A percentile compares a stretch with the other conserved stretches of the same genome.
Evolutionary conservation across 2,329 filamentous ascomycete species (phyloP).

Genomic region (Aspergillus arachidicola): DNA sequence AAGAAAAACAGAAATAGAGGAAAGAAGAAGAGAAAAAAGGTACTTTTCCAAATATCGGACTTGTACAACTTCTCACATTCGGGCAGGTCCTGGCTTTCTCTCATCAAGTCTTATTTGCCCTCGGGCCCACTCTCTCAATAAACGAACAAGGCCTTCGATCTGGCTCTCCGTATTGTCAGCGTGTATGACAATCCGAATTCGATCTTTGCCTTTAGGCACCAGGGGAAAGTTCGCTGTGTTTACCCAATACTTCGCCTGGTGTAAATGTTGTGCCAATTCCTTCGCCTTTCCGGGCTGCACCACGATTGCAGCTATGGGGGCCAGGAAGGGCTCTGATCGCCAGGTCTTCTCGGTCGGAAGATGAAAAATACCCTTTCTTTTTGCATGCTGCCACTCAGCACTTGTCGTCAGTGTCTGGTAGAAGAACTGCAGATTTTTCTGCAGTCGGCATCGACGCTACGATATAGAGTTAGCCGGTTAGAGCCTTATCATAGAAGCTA

Average conservation of each 20-base stretch:
- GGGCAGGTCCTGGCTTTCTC: background rate
- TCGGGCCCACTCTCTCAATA: constrained; percentile 10
- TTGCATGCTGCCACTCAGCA: constrained; percentile 7
- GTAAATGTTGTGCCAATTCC: constrained; percentile 6
- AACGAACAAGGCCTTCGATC: constrained; percentile 6
- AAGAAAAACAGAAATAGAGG: too few relatives aligned
- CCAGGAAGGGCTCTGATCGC: constrained; percentile 5
- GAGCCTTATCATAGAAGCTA: background rate
- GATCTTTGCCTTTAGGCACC: constrained; percentile 10
- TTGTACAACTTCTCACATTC: background rate
- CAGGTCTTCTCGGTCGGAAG: constrained; percentile 13
- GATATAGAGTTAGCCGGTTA: background rate
- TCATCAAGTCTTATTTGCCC: background rate
- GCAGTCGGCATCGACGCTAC: constrained; percentile 12
- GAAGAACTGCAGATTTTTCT: constrained; percentile 12
- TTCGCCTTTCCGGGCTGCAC: background rate
- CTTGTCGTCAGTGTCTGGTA: constrained; percentile 10
- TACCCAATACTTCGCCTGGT: constrained; percentile 10
- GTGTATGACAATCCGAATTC: constrained; percentile 15
- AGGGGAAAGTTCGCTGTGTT: constrained; percentile 11
- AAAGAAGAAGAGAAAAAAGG: too few relatives aligned
- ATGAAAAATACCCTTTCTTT: constrained; percentile 3
- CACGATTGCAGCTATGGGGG: constrained; percentile 12
- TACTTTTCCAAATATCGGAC: background rate
- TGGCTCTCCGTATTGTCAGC: constrained; percentile 13